A percentile compares a stretch with the other conserved stretches of the same genome.
phyloP scores from a whole-genome alignment of 345 rosid species.

The Theobroma cacao region DNA sequence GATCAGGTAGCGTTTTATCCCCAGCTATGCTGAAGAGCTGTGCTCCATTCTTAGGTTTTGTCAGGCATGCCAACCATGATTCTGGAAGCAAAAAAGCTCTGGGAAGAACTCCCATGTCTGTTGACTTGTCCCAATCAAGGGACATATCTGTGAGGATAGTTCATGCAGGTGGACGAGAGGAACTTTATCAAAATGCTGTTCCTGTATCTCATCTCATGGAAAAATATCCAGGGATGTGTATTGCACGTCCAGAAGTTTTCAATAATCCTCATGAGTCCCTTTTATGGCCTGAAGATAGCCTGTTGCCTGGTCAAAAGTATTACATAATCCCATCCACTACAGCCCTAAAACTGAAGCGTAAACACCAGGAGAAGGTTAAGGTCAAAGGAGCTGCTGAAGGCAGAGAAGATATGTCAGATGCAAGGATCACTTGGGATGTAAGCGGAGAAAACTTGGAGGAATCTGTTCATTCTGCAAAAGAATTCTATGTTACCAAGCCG shows the following conservation, averaged over 20 bases:
- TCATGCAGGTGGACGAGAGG: constrained; percentile 54
- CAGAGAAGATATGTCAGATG: constrained; percentile 22
- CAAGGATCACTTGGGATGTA: constrained; percentile 33
- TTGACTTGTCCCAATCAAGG: constrained; percentile 29
- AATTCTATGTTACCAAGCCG: constrained; percentile 32
- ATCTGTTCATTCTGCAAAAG: constrained; percentile 41
- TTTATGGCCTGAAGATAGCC: constrained; percentile 38
- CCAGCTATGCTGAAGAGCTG: constrained; percentile 36
- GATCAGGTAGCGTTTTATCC: constrained; percentile 19
- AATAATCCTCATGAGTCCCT: constrained; percentile 40
- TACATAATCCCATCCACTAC: constrained; percentile 46
- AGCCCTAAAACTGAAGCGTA: constrained; percentile 40
- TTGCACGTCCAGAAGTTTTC: constrained; percentile 57
- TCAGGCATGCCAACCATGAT: constrained; percentile 13
- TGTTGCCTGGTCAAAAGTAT: constrained; percentile 53
- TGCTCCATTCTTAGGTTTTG: constrained; percentile 23
- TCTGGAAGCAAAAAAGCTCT: constrained; percentile 18
- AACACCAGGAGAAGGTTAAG: constrained; percentile 22
- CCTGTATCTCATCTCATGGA: constrained; percentile 46
- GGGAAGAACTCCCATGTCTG: constrained; percentile 19
- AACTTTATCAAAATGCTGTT: constrained; percentile 38
- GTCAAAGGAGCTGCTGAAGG: constrained; percentile 11
- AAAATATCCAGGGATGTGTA: constrained; percentile 52
- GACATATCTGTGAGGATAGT: constrained; percentile 44
- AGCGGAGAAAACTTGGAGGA: constrained; percentile 25